Percentiles rank a stretch among this genome's conserved stretches.
Conservation (phyloP, 371 early-diverging fungal species). For the Zopfochytrium polystomum region DNA sequence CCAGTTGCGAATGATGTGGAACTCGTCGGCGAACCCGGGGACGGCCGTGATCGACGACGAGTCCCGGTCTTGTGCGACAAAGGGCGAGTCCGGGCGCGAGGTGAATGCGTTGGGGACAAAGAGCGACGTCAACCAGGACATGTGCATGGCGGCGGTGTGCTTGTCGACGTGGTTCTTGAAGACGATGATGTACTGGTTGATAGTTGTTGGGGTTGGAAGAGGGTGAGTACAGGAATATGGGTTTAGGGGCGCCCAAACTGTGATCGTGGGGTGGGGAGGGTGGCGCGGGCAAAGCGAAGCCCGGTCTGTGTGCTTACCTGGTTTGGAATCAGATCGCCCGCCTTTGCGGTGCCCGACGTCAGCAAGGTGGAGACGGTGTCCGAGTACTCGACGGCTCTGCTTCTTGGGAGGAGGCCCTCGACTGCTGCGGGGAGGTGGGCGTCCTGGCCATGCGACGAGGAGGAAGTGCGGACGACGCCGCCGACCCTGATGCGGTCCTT, state of each 20-base stretch:
- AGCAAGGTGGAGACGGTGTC: too few species aligned
- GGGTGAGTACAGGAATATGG: background rate
- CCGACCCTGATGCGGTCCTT: too few species aligned
- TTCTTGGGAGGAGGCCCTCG: too few species aligned
- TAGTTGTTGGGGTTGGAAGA: background rate
- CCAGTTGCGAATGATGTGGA: constrained; percentile 74
- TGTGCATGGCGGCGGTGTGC: constrained; percentile 11
- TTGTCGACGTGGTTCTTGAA: constrained; percentile 9
- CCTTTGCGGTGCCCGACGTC: too few species aligned
- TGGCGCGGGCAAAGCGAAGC: background rate
- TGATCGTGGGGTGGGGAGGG: too few species aligned
- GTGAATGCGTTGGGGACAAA: constrained; percentile 2
- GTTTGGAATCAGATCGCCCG: constrained; percentile 16
- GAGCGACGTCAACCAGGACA: constrained; percentile 15
- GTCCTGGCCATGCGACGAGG: too few species aligned
- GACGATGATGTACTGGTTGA: constrained; percentile 26
- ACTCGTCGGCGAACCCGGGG: constrained; percentile 22
- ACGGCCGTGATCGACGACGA: background rate
- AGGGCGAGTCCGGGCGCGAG: constrained; percentile 1
- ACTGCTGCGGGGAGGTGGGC: too few species aligned
- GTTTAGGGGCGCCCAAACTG: background rate
- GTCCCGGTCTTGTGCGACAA: constrained; percentile 8
- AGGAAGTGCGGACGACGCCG: too few species aligned
- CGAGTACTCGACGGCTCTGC: too few species aligned
- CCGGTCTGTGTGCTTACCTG: constrained; percentile 3